Evolutionary conservation across 352 stramenopile genomes (phyloP), one percentile per base, ranked within the genome.

Genomic region (Plasmopara viticola): DNA sequence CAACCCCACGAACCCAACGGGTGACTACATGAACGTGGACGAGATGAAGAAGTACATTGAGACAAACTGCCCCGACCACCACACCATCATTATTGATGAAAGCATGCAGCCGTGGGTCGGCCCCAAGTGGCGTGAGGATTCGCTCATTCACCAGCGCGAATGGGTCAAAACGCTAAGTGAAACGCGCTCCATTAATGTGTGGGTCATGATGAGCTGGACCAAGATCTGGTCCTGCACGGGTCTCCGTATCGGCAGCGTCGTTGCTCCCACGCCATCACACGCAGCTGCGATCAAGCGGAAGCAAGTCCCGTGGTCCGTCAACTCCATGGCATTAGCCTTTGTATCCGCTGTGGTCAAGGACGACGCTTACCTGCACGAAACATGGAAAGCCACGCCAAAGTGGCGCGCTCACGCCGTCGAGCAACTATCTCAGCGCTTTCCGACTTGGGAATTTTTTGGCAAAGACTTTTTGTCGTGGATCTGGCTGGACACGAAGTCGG

Each of bases 181-280:
- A 29, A 84, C 84, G 29, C 76, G 78, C 56, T 67, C 72, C 46
- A 87, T 96, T 45, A 75, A 96, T 62, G 80, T 96, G 20, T 96
- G 86, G 86, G 70, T 96, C 64, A 96, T 96, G 86, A 95, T 84
- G 34, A 89, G 76, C 58, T 94, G 83, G 80, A 95, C 86, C 56
- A 95, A 95, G 76, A 95, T 96, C 66, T 96, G 86, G 86, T 93
- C 86, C 10, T 96, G 86, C 74, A 95, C 84, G 58, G 86, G 86
- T 0, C 70, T 96, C 34, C 79, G 86, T 33, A 86, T 96, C 40
- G 86, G 86, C 60, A 92, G 78, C 37, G 86, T 96, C 34, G 84
- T 95, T 9, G 84, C 86, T 38, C 86, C 86, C 25, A 92, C 79
- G 28, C 53, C 82, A 2, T 67, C 74, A 46, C 79, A 94, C 47